Base-by-base conservation (phyloP, 352 stramenopile species). In the Phytopythium vexans region DNA sequence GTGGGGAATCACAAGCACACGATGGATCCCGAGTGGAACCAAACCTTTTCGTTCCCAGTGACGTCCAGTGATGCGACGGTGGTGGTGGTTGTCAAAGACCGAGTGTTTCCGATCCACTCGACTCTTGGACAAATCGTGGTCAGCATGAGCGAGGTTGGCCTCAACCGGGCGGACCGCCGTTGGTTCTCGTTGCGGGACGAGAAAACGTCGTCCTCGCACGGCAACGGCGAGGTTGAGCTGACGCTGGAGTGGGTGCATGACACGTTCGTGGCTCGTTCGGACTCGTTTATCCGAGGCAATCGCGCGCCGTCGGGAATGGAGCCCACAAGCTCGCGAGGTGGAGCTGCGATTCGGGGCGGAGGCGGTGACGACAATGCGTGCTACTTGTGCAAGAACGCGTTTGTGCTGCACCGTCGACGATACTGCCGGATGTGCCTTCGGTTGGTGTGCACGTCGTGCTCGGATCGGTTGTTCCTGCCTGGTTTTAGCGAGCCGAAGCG, bases 171-270 rank as follows among this genome's bases (percentile, higher is more conserved):
- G 0, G 82, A 92, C 44, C 77, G 84, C 34, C 66, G 84, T 8
- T 95, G 86, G 86, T 94, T 92, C 41, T 70, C 82, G 3, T 58
- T 95, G 4, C 78, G 77, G 0, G 82, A 95, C 31, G 86, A 95
- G 15, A 89, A 82, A 37, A 58, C 80, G 11, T 43, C 71, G 12
- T 77, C 62, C 1, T 51, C 63, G 21, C 74, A 92, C 39, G 84
- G 86, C 16, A 92, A 92, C 37, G 84, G 83, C 0, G 86, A 95
- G 58, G 71, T 95, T n/a, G 86, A 95, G 48, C 60, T 95, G 35
- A 95, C 86, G n/a, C 68, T 95, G 14, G 86, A 95, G 66, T 95
- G 86, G 86, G 80, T 95, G 2, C 86, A 94, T 61, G 86, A 95
- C 54, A 93, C 86, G 3, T 95, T 95, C 54, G 86, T 95, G n/a